A percentile compares a stretch with the other conserved stretches of the same genome.
phyloP scores from a whole-genome alignment of 495 filamentous ascomycete genomes.

The Lasiosphaeria ovina region DNA sequence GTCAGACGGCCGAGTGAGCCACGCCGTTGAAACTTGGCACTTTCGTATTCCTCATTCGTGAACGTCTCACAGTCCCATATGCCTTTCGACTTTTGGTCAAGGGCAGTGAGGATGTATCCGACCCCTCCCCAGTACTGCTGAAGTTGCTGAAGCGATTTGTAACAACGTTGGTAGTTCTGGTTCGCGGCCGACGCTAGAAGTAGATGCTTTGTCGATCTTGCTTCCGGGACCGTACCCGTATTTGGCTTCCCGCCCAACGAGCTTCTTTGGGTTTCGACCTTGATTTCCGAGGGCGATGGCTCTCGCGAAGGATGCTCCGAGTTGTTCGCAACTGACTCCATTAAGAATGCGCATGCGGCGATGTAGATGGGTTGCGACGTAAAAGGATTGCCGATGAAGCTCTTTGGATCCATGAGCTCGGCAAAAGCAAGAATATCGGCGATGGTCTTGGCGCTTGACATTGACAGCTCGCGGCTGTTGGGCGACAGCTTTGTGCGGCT shows the following conservation, averaged over 20 bases:
- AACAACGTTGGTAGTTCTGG: slow-evolving; percentile 78
- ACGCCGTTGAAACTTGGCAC: slow-evolving; percentile 54
- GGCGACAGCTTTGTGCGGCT: slow-evolving; percentile 63
- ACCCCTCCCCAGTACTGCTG: slow-evolving; percentile 81
- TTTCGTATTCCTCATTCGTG: slow-evolving; percentile 74
- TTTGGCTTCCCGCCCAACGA: slow-evolving; percentile 1
- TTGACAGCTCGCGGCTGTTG: slow-evolving; percentile 75
- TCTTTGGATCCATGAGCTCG: slow-evolving; percentile 73
- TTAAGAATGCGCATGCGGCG: slow-evolving; percentile 80
- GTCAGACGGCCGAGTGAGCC: slow-evolving; percentile 39
- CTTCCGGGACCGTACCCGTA: slow-evolving; percentile 34
- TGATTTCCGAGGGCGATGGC: slow-evolving; percentile 37
- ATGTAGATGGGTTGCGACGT: slow-evolving; percentile 90
- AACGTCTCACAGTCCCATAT: slow-evolving; percentile 79
- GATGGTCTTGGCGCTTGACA: slow-evolving; percentile 87
- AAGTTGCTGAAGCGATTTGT: slow-evolving; percentile 72
- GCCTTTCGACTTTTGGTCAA: slow-evolving; percentile 85
- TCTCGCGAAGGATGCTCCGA: slow-evolving; percentile 57
- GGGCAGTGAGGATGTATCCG: slow-evolving; percentile 78
- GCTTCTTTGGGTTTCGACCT: slow-evolving; percentile 15
- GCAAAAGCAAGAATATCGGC: slow-evolving; percentile 80
- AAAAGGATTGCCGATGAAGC: slow-evolving; percentile 81
- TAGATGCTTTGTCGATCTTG: slow-evolving; percentile 63
- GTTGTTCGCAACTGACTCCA: slow-evolving; percentile 66
- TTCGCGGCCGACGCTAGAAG: slow-evolving; percentile 72